Evolutionary conservation across 2,329 filamentous ascomycete species (phyloP).

Genomic region (Cytospora piceae): DNA sequence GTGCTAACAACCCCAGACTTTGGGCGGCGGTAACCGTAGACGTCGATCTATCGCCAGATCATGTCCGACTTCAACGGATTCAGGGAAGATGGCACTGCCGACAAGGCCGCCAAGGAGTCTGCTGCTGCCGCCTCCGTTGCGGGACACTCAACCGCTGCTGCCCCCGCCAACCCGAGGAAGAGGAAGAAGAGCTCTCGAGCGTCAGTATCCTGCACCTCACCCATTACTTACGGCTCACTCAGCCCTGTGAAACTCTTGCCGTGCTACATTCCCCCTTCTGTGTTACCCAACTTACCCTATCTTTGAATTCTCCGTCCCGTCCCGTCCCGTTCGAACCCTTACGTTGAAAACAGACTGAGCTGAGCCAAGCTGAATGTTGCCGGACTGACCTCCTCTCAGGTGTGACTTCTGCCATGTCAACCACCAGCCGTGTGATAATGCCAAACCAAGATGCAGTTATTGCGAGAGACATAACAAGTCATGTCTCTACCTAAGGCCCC

Average conservation of each 20-base stretch:
- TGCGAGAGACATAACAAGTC: constrained; percentile 46
- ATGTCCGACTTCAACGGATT: constrained; percentile 26
- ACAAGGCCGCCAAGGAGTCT: constrained; percentile 14
- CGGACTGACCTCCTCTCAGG: constrained; percentile 38
- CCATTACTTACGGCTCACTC: constrained; percentile 1
- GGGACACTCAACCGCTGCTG: constrained; percentile 25
- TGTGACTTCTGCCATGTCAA: constrained; percentile 53
- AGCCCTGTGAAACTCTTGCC: not conserved
- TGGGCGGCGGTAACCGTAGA: constrained; percentile 8
- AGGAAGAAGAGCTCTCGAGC: constrained; percentile 31
- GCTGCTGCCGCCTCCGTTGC: constrained; percentile 26
- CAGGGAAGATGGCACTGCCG: constrained; percentile 11
- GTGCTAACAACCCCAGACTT: constrained; percentile 13
- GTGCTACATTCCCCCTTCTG: not conserved
- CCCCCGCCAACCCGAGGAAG: constrained; percentile 29
- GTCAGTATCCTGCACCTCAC: constrained; percentile 23
- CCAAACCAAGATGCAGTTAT: constrained; percentile 49
- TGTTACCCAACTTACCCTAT: not conserved
- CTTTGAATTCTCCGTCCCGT: not conserved
- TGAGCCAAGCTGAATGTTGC: not conserved
- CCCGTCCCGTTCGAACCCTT: not conserved
- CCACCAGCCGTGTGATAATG: constrained; percentile 54
- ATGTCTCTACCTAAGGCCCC: constrained; percentile 44
- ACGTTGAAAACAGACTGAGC: not conserved
- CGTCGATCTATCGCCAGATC: constrained; percentile 6